A percentile compares a stretch with the other conserved stretches of the same genome.
Conservation (phyloP, 306 rosid species). For the Abrus pulchellus region DNA sequence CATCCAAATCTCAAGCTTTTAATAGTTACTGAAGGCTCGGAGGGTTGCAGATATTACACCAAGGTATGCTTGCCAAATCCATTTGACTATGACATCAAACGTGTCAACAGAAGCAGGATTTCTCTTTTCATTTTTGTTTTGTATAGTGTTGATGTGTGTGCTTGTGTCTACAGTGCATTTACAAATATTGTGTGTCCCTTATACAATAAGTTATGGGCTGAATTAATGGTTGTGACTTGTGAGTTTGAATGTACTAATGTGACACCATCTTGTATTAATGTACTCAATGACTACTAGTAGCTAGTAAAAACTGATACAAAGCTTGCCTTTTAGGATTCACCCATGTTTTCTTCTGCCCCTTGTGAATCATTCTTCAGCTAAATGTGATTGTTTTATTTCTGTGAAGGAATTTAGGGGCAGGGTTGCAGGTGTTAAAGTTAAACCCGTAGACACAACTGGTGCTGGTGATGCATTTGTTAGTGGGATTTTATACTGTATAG, state of each 20-base stretch:
- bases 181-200: constrained; percentile 30
- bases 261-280: background rate
- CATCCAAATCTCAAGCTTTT: constrained; percentile 78
- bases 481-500: constrained; percentile 74
- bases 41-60: constrained; percentile 86
- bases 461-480: constrained; percentile 98
- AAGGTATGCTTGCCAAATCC: constrained; percentile 56
- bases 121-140: constrained; percentile 20
- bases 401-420: constrained; percentile 82
- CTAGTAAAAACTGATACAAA: background rate
- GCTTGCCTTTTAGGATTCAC: background rate
- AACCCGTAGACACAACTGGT: constrained; percentile 90
- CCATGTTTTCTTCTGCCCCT: background rate
- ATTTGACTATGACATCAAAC: constrained; percentile 8
- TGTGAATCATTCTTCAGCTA: constrained; percentile 4
- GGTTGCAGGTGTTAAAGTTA: constrained; percentile 78
- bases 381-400: constrained; percentile 39
- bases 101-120: constrained; percentile 7
- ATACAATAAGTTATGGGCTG: background rate
- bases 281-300: constrained; percentile 12
- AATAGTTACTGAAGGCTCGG: constrained; percentile 79
- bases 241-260: background rate
- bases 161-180: background rate
- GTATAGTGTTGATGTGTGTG: background rate
- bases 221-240: constrained; percentile 7